These are phyloP conservation scores for Corniculantispora saksenae DNA, from an alignment of 2,329 filamentous ascomycete genomes.

Conservation along the genomic window DNA sequence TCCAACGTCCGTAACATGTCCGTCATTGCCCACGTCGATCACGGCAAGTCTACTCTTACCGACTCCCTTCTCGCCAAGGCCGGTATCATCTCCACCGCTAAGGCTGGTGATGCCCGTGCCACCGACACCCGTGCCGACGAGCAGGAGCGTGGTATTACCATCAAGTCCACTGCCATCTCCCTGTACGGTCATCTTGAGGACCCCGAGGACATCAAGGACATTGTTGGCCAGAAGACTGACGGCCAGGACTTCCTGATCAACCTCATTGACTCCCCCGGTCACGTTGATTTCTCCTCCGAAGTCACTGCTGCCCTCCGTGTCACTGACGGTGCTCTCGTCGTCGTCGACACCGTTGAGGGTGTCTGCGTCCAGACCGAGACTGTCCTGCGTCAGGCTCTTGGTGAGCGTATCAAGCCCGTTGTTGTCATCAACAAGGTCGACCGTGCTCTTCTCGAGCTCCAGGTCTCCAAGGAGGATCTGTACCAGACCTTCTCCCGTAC, in stretches of 20 bases:
- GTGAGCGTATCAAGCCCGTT: slow-evolving; percentile 99
- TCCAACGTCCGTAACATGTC: slow-evolving; percentile 91
- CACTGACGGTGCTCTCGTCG: slow-evolving; percentile 98
- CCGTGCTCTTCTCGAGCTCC: slow-evolving; percentile 97
- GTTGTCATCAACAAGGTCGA: slow-evolving; percentile 99
- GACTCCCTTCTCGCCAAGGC: slow-evolving; percentile 98
- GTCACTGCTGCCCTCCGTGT: slow-evolving; percentile 99
- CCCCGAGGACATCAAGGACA: slow-evolving; percentile 90
- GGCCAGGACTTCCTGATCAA: slow-evolving; percentile 99
- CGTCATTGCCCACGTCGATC: slow-evolving; percentile 99
- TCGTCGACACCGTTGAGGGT: slow-evolving; percentile 99
- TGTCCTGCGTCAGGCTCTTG: slow-evolving; percentile 96
- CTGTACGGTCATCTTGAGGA: slow-evolving; percentile 84
- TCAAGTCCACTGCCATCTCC: slow-evolving; percentile 99
- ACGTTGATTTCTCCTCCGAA: slow-evolving; percentile 99
- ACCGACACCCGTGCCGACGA: slow-evolving; percentile 97
- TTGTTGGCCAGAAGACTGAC: slow-evolving; percentile 81
- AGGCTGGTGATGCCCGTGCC: slow-evolving; percentile 93
- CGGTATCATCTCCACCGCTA: slow-evolving; percentile 98
- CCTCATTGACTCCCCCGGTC: slow-evolving; percentile 98
- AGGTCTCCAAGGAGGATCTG: slow-evolving; percentile 97
- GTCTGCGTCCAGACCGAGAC: slow-evolving; percentile 99
- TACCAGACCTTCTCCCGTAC: slow-evolving; percentile 99
- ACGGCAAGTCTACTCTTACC: slow-evolving; percentile 99
- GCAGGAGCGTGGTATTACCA: slow-evolving; percentile 99